Percentiles rank a stretch among this genome's conserved stretches.
Conservation (phyloP, 257 asterid species). For the Ehretia macrophylla region DNA sequence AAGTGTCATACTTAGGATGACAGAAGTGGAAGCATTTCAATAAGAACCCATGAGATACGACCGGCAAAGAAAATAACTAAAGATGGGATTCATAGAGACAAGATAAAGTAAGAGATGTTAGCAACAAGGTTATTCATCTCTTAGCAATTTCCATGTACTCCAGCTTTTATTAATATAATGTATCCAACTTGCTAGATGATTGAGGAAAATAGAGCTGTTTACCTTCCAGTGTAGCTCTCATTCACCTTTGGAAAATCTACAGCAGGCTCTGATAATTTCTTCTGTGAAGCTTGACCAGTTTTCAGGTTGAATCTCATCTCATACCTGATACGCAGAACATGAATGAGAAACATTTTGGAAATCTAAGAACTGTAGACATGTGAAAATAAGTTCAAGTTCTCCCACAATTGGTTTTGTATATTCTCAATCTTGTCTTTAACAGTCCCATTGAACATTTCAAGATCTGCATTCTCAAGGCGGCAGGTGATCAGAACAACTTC, state of each 20-base stretch:
- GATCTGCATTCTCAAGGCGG: slow-evolving; percentile 70
- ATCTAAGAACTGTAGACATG: slow-evolving; percentile 3
- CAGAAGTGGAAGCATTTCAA: too few species aligned
- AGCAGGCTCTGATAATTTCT: slow-evolving; percentile 66
- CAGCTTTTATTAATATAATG: too few species aligned
- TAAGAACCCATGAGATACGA: background rate
- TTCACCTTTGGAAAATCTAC: slow-evolving; percentile 95
- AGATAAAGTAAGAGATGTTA: too few species aligned
- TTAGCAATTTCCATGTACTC: too few species aligned
- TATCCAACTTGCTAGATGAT: too few species aligned
- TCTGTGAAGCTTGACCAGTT: slow-evolving; percentile 81
- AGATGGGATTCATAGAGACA: too few species aligned
- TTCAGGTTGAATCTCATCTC: slow-evolving; percentile 94
- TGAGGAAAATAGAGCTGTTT: slow-evolving; percentile 5
- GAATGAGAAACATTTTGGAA: slow-evolving; percentile 8
- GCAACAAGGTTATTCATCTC: too few species aligned
- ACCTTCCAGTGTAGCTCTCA: slow-evolving; percentile 94
- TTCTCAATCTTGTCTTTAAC: slow-evolving; percentile 60
- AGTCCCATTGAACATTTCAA: slow-evolving; percentile 65
- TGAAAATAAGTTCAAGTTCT: slow-evolving; percentile 6
- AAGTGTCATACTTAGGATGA: background rate
- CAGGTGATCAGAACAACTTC: slow-evolving; percentile 88
- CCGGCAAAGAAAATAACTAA: too few species aligned
- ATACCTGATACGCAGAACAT: slow-evolving; percentile 44
- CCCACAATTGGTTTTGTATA: slow-evolving; percentile 80